Conservation (phyloP, 352 stramenopile genomes). For the Saprolegnia diclina region DNA sequence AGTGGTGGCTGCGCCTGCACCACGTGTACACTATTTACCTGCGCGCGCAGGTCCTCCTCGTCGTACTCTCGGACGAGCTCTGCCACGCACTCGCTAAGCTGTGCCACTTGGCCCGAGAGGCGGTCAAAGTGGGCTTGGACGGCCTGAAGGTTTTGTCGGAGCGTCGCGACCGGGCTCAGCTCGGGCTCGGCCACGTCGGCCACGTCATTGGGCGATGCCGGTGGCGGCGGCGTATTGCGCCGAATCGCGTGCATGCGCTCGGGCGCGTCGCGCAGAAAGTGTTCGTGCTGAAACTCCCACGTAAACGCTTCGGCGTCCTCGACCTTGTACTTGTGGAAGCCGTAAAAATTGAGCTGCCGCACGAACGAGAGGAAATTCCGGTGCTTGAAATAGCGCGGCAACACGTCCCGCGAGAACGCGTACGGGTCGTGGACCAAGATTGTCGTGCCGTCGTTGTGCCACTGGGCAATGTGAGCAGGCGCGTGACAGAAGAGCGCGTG, state of each 20-base stretch:
- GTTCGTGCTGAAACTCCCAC: conserved; percentile 89
- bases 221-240: conserved; percentile 44
- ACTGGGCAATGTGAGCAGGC: conserved; percentile 18
- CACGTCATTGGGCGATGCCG: background rate
- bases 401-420: conserved; percentile 31
- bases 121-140: conserved; percentile 5
- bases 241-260: conserved; percentile 82
- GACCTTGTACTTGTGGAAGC: conserved; percentile 42
- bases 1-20: background rate
- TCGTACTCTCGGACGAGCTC: background rate
- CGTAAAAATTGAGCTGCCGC: conserved; percentile 55
- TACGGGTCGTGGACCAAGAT: conserved; percentile 29
- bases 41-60: background rate
- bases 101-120: background rate
- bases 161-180: background rate
- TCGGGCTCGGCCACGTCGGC: background rate
- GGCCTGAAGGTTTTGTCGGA: background rate
- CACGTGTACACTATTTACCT: background rate
- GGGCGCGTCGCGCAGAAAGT: conserved; percentile 75
- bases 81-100: background rate
- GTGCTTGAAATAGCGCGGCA: conserved; percentile 52
- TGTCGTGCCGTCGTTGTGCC: conserved; percentile 29
- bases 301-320: conserved; percentile 12
- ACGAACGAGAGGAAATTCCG: conserved; percentile 46
- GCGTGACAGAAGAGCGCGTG: background rate